Conservation (phyloP, 371 early-diverging fungal genomes). For the Rhizomucor miehei region DNA sequence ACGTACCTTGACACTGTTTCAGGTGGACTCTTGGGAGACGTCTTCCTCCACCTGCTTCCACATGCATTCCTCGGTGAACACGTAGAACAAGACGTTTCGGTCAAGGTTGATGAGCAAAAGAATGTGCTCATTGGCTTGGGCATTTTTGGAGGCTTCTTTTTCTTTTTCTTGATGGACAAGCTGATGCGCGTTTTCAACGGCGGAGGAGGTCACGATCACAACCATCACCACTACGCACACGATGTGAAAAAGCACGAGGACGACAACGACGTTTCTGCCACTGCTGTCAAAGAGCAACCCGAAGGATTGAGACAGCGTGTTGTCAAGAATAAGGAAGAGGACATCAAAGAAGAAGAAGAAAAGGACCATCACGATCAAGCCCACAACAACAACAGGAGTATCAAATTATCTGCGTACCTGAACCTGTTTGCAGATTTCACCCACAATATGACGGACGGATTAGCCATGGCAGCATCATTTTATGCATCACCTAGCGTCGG, state of each 20-base stretch:
- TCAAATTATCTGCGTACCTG: slow-evolving; percentile 77
- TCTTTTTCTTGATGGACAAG: slow-evolving; percentile 80
- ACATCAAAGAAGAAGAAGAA: slow-evolving; percentile 6
- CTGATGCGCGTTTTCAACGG: slow-evolving; percentile 78
- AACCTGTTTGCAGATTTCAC: slow-evolving; percentile 86
- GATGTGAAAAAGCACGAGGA: slow-evolving; percentile 7
- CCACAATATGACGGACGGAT: slow-evolving; percentile 91
- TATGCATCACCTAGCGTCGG: slow-evolving; percentile 81
- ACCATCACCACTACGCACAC: slow-evolving; percentile 31
- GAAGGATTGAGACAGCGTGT: slow-evolving; percentile 30
- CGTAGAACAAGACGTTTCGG: slow-evolving; percentile 36
- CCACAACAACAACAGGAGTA: slow-evolving; percentile 23
- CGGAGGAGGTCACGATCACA: slow-evolving; percentile 57
- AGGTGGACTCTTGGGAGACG: slow-evolving; percentile 82
- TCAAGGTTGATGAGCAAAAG: slow-evolving; percentile 49
- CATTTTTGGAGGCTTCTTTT: slow-evolving; percentile 72
- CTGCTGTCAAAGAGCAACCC: slow-evolving; percentile 6
- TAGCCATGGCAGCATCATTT: slow-evolving; percentile 90
- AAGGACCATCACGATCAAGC: slow-evolving; percentile 12
- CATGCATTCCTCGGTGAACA: slow-evolving; percentile 69
- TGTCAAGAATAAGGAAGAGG: neutral
- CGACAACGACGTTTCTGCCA: slow-evolving; percentile 5
- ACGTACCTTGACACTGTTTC: neutral
- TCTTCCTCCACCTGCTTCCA: slow-evolving; percentile 81
- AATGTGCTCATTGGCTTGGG: slow-evolving; percentile 72